Evolutionary conservation across 306 rosid species (phyloP).

Genomic region (Biancaea sappan): DNA sequence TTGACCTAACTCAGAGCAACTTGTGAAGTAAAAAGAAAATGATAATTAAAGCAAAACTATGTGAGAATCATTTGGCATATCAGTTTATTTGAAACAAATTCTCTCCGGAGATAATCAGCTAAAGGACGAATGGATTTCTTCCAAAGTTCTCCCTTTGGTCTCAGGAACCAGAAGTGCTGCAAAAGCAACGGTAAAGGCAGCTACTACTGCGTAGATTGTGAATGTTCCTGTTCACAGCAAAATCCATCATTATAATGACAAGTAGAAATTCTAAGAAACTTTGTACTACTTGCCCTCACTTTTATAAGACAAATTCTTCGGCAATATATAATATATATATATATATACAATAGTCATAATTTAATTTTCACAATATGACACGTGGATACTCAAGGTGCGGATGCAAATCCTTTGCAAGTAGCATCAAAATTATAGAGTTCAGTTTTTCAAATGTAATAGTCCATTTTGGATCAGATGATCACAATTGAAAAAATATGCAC

Average conservation of each 20-base stretch:
- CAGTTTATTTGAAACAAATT: not conserved
- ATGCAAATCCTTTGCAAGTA: too few species aligned
- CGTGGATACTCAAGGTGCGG: too few species aligned
- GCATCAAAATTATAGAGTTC: too few species aligned
- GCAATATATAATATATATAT: too few species aligned
- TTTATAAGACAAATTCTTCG: too few species aligned
- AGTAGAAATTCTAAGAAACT: too few species aligned
- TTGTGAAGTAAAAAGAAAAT: not conserved
- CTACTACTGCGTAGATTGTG: constrained; percentile 53
- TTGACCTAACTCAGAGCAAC: not conserved
- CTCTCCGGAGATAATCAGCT: constrained; percentile 1
- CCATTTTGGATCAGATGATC: too few species aligned
- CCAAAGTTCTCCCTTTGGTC: constrained; percentile 86
- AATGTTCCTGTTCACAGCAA: constrained; percentile 62
- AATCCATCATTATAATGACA: constrained; percentile 3
- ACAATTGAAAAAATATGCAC: too few species aligned
- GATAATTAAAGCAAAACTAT: not conserved
- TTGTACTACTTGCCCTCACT: too few species aligned
- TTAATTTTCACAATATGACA: too few species aligned
- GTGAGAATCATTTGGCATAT: not conserved
- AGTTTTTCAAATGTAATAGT: too few species aligned
- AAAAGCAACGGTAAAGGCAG: constrained; percentile 61
- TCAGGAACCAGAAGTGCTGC: constrained; percentile 70
- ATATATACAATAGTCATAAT: too few species aligned
- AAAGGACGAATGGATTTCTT: constrained; percentile 73